Evolutionary conservation across 2,329 filamentous ascomycete species (phyloP), one percentile per base, ranked within the genome.

Genomic region (Pezicula rhizophila): DNA sequence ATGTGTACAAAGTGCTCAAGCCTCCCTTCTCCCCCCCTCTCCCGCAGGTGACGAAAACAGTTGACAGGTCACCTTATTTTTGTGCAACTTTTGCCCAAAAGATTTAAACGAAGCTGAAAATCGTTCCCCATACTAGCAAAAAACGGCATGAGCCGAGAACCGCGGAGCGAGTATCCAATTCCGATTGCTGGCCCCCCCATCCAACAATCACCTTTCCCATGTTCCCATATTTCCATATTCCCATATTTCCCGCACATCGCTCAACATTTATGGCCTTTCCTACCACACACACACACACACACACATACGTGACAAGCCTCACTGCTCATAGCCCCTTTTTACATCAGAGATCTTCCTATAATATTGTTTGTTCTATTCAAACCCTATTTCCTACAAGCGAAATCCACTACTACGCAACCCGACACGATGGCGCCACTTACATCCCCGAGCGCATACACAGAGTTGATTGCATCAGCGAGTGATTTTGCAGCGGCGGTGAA

Each of bases 401-500:
- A 38, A 38, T 11, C 1, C 34, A 38, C 8, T 15, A 8, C 14
- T 17, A n/a, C n/a, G n/a, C 14, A 23, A 42, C 46, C 50, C 20
- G 38, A 31, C 23, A 46, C 23, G 8, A 52, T 46, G 25, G 50
- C 45, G 12, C 47, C 23, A 45, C 11, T 18, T 12, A 31, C 28
- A 31, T 31, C 8, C 28, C 52, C 39, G 26, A 47, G 44, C 14
- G 49, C 47, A 14, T 52, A 54, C 44, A 41, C 45, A 47, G 52
- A 48, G 42, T 37, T 54, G 38, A 54, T 56, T 47, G 50, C 40
- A 46, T 48, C 52, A 31, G 52, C 54, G 23, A 43, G 39, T 40
- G 47, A 47, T 15, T 52, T 54, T 31, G 52, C 52, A 18, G 52
- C 45, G 11, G 50, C 52, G 8, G 52, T 52, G 18, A 54, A 56